Evolutionary conservation across 176 grass and related monocot genomes (phyloP), one percentile per base, ranked within the genome.

Genomic region (Oryza rufipogon): DNA sequence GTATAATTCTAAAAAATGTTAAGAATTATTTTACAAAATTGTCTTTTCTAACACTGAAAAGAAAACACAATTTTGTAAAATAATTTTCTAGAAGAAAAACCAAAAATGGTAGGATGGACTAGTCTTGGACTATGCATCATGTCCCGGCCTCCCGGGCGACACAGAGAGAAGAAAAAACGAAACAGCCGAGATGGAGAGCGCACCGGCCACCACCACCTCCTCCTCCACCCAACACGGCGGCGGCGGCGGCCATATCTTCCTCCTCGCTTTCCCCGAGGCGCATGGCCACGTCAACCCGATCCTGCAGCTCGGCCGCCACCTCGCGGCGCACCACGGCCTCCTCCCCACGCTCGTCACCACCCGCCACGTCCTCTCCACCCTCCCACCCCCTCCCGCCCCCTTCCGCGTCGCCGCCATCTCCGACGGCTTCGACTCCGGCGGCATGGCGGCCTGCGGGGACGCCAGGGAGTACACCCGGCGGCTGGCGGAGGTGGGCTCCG

Each of bases 281-380:
- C 71, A 84, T 9, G 81, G 71, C 61, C 81, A 84, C 45, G 30
- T 15, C 20, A 75, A 84, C 71, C 81, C 71, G 45, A 66, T 68
- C 13, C 61, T 84, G 2, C 72, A 84, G 72, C 9, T 84, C 9
- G 81, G 71, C 71, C 81, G 12, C 44, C 71, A 45, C 0, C 63
- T 84, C 4, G 38, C 38, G 38, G 72, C 72, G 4, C 74, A 19
- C 71, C 71, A 82, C 71, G 81, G 81, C 42, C 45, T 84, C 44
- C 7, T 30, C 63, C 81, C 81, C 19, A 84, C 81, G 0, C 61
- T 84, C 26, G 72, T 84, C 13, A 5, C 52, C 44, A 39, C 81
- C 42, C 63, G 41, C 61, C 9, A 66, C 81, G 42, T 83, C 28
- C 71, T 83, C 60, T 36, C 60, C 81, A 51, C 42, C 42, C 3